Percentiles rank a stretch among this genome's conserved stretches.
These are phyloP conservation scores for Glycine soja DNA, from an alignment of 306 rosid species.

Conservation along the genomic window DNA sequence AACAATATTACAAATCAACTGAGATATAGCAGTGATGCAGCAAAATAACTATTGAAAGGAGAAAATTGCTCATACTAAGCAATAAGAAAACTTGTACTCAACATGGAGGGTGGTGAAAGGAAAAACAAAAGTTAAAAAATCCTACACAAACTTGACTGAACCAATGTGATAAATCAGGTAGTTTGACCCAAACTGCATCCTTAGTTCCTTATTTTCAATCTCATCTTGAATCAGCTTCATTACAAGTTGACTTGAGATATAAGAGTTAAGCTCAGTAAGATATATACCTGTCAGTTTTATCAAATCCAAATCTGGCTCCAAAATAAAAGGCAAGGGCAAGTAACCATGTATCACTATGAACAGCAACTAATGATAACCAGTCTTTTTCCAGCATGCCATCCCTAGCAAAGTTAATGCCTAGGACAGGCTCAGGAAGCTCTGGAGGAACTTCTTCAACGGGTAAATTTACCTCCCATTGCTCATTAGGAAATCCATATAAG, in stretches of 20 bases:
- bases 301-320: conserved; percentile 92
- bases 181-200: no score
- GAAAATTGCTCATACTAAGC: neutral
- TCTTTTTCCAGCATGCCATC: conserved; percentile 93
- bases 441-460: conserved; percentile 99
- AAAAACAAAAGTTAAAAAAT: neutral
- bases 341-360: conserved; percentile 91
- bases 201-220: no score
- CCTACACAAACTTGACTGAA: conserved; percentile 25
- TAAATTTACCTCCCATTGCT: conserved; percentile 90
- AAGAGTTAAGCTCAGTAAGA: neutral
- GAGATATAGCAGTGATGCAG: conserved; percentile 4
- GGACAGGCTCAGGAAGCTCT: conserved; percentile 92
- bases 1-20: conserved; percentile 24
- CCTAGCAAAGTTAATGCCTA: conserved; percentile 93
- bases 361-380: conserved; percentile 89
- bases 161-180: neutral
- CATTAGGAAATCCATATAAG: conserved; percentile 83
- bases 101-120: neutral
- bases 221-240: no score
- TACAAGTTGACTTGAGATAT: no score
- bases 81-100: conserved; percentile 12
- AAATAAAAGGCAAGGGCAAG: conserved; percentile 85
- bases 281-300: conserved; percentile 76
- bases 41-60: conserved; percentile 31